Conservation (phyloP, 768 basidiomycete genomes). For the Dioszegia aurantiaca region DNA sequence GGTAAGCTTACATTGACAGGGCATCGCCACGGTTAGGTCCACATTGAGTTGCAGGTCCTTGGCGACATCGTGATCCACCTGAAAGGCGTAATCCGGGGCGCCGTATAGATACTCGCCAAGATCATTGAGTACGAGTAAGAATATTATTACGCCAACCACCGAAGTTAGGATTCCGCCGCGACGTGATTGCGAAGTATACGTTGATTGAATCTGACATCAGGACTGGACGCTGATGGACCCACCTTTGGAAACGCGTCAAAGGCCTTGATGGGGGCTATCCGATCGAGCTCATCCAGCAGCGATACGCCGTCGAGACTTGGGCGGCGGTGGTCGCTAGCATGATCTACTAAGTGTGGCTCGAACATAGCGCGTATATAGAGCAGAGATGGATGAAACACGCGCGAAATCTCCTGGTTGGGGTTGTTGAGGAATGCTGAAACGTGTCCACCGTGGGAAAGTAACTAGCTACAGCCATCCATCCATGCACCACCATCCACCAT, state of each 20-base stretch:
- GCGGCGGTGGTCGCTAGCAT: conserved; percentile 23
- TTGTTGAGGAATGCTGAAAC: not conserved
- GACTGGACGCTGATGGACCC: not conserved
- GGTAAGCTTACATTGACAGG: conserved; percentile 73
- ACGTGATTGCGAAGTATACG: conserved; percentile 41
- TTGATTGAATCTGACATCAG: conserved; percentile 42
- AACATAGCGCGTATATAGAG: conserved; percentile 26
- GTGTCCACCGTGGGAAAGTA: conserved; percentile 21
- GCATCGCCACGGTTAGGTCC: conserved; percentile 89
- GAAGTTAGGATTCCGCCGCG: conserved; percentile 48
- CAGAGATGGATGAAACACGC: not conserved
- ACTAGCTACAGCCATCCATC: not conserved
- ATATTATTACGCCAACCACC: conserved; percentile 42
- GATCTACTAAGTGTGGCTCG: conserved; percentile 48
- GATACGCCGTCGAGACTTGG: conserved; percentile 23
- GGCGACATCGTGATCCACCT: conserved; percentile 66
- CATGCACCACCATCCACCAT: not conserved
- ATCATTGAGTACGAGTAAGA: conserved; percentile 62
- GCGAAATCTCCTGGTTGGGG: not conserved
- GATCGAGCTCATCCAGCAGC: conserved; percentile 49
- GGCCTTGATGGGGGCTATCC: conserved; percentile 48
- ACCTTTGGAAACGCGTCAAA: conserved; percentile 53
- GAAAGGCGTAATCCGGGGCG: conserved; percentile 85
- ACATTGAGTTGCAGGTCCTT: conserved; percentile 76
- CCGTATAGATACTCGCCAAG: conserved; percentile 89